Evolutionary conservation across 176 grass and related monocot genomes (phyloP), one percentile per base, ranked within the genome.

Genomic region (Ensete ventricosum): DNA sequence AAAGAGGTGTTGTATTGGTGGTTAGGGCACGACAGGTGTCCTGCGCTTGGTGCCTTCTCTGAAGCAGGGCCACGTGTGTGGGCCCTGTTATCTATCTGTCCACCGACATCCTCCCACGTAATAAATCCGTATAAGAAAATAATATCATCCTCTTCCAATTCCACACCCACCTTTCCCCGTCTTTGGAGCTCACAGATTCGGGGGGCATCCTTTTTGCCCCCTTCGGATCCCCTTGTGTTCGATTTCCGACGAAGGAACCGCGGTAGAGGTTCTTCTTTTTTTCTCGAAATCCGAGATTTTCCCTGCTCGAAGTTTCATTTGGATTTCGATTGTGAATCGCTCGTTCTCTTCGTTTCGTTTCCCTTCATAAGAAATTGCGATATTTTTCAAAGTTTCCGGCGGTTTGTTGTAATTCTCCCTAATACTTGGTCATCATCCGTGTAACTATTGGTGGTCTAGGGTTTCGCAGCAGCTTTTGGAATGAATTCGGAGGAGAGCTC

Each of bases 401-500:
- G 11, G 10, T 69, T 48, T 49, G 25, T 26, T 49, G 2, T 48
- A 19, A 1, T 50, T 70, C 19, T 17, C 9, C 50, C 67, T 11
- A 29, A 23, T 17, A n/a, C 17, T 70, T 19, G 29, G 27, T n/a
- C 14, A 51, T n/a, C 19, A 16, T 48, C 19, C 49, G 20, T 43
- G 48, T 19, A 71, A 71, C 51, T 52, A 12, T 71, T n/a, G 2
- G 2, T 49, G 24, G 52, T n/a, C 2, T 52, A 50, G 17, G 68
- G 34, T 51, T 71, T 22, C 1, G 8, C 9, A 14, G 64, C 43
- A 34, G 27, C 14, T 67, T 67, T 65, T 24, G 69, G 1, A 25
- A 73, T 80, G 78, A 59, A 80, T 80, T 80, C 26, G 55, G 57
- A 27, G 20, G 69, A 79, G 65, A 49, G 23, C 65, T 50, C 27